A percentile compares a stretch with the other conserved stretches of the same genome.
These are phyloP conservation scores for Ophiostoma ips DNA, from an alignment of 2,329 filamentous ascomycete genomes.

Conservation along the genomic window DNA sequence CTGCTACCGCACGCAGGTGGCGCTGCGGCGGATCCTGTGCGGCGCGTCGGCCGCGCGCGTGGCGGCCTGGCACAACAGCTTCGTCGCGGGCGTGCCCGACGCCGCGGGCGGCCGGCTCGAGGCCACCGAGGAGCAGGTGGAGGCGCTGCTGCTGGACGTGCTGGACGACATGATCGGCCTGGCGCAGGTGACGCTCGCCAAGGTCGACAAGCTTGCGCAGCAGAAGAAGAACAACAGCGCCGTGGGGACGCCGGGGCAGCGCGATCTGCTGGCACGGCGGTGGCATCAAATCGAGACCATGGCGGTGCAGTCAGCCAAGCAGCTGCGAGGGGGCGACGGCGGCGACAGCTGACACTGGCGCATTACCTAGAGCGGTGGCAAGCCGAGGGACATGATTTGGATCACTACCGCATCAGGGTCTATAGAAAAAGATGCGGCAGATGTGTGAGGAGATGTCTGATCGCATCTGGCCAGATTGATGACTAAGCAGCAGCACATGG, in stretches of 20 bases:
- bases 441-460: too few relatives aligned
- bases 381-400: not conserved
- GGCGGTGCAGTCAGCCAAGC: constrained; percentile 6
- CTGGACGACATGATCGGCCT: constrained; percentile 10
- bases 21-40: constrained; percentile 13
- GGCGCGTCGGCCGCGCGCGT: constrained; percentile 1
- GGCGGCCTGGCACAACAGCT: constrained; percentile 11
- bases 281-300: constrained; percentile 14
- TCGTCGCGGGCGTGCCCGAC: constrained; percentile 8
- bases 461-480: too few relatives aligned
- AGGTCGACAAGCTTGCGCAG: constrained; percentile 2
- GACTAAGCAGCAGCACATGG: too few relatives aligned
- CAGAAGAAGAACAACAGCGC: not conserved
- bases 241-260: constrained; percentile 10
- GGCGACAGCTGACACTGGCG: not conserved
- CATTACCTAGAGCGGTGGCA: too few relatives aligned
- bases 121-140: not conserved
- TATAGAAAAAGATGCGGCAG: too few relatives aligned
- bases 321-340: not conserved
- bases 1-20: constrained; percentile 17
- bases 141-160: constrained; percentile 7
- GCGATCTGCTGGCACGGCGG: constrained; percentile 9
- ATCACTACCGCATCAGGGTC: too few relatives aligned
- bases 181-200: constrained; percentile 4
- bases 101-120: not conserved